Base-by-base conservation (phyloP, 1,284 basidiomycete species). In the Erythrobasidium hasegawianum region DNA sequence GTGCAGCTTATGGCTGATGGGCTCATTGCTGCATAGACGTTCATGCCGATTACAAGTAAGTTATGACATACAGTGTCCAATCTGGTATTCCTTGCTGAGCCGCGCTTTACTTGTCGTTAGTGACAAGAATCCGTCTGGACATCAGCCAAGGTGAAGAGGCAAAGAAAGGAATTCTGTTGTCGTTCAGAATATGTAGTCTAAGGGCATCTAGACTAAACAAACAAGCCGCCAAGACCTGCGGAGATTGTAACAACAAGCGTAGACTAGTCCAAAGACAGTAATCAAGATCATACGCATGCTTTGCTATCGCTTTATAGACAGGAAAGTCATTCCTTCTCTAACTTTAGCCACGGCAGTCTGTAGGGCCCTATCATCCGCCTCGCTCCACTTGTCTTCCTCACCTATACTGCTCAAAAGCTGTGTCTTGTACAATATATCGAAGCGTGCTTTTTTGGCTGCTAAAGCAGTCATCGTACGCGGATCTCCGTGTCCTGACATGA, bases 401-500 rank as follows among this genome's bases (percentile, higher is more conserved):
- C 72, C 69, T 3, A 81, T 75, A 49, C 75, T 74, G 22, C 69
- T 69, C 61, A 71, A 66, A 59, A 75, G 74, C 33, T 75, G 61
- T 47, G 80, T 80, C 73, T 84, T 83, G 71, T 88, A 80, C 29
- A 85, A 83, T 33, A 78, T 80, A 73, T 95, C 91, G 72, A 90
- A 94, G 18, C 83, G 81, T 2, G 78, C 77, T 75, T 90, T 87
- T 60, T 86, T 82, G 2, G 83, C 82, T 66, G 85, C 85, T 18
- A 95, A 79, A 26, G 81, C 75, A 0, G 86, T 80, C 88, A 93
- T 90, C 0, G 77, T 79, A 0, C 89, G 83, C 0, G 93, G 91
- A 74, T 94, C 89, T 0, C 85, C 84, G 74, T 95, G 90, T 0
- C 92, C 92, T 0, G 87, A 89, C 73, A 95, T 86, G 52, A 96